phyloP scores from a whole-genome alignment of 306 rosid genomes.

The Inga laurina region DNA sequence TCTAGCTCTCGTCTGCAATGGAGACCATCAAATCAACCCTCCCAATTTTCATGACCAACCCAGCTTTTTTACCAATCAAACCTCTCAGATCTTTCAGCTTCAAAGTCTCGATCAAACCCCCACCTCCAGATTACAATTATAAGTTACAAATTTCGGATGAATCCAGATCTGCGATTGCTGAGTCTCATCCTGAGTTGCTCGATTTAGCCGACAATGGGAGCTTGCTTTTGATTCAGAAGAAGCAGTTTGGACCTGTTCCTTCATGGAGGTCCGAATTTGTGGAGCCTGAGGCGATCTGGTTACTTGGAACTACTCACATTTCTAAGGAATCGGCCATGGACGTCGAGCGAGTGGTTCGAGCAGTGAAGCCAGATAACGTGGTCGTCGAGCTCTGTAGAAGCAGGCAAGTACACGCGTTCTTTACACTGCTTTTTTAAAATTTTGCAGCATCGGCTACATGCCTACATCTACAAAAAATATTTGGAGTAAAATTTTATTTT shows the following conservation, averaged over 20 bases:
- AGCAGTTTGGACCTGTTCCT: slow-evolving; percentile 72
- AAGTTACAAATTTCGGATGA: slow-evolving; percentile 53
- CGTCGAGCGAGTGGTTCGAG: slow-evolving; percentile 70
- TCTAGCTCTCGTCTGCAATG: slow-evolving; percentile 39
- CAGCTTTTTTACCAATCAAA: slow-evolving; percentile 34
- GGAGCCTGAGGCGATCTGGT: slow-evolving; percentile 77
- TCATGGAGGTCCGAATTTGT: slow-evolving; percentile 75
- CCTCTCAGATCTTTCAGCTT: slow-evolving; percentile 40
- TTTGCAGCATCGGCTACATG: not conserved
- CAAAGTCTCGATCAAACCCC: slow-evolving; percentile 60
- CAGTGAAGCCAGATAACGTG: slow-evolving; percentile 75
- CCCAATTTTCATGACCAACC: slow-evolving; percentile 55
- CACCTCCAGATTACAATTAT: slow-evolving; percentile 74
- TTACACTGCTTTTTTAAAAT: not conserved
- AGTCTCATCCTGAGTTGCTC: slow-evolving; percentile 68
- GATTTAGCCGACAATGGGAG: slow-evolving; percentile 75
- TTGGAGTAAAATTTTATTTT: not conserved
- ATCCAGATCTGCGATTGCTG: slow-evolving; percentile 62
- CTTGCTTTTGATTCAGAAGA: slow-evolving; percentile 78
- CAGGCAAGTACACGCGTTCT: slow-evolving; percentile 55
- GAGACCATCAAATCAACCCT: slow-evolving; percentile 53
- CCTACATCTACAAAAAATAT: not conserved
- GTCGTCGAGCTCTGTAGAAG: slow-evolving; percentile 91
- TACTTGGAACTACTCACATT: slow-evolving; percentile 69
- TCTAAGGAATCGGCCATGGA: slow-evolving; percentile 61